Conservation (phyloP, 1,284 basidiomycete genomes). For the Ustilago nuda region DNA sequence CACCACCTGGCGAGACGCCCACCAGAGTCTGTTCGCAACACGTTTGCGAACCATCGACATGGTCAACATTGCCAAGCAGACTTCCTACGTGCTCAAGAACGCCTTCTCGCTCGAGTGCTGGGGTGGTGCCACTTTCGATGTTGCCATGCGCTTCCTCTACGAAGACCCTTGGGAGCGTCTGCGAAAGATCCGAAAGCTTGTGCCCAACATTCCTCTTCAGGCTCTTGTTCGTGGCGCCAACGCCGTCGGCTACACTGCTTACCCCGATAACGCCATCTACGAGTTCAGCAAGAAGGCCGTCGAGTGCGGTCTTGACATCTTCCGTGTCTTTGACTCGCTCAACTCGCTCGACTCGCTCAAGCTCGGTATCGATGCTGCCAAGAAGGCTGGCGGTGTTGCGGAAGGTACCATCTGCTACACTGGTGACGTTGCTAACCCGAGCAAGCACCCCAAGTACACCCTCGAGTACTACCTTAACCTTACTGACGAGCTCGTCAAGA, state of each 20-base stretch:
- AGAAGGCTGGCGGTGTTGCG: conserved; percentile 99
- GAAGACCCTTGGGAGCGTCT: conserved; percentile 99
- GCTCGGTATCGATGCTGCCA: conserved; percentile 89
- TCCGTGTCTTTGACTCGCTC: conserved; percentile 99
- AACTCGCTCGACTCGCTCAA: conserved; percentile 67
- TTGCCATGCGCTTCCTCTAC: conserved; percentile 99
- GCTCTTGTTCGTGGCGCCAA: conserved; percentile 98
- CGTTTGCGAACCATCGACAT: conserved; percentile 96
- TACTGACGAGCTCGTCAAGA: conserved; percentile 89
- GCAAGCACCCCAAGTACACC: conserved; percentile 93
- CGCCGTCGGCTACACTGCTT: conserved; percentile 98
- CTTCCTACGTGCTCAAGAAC: conserved; percentile 85
- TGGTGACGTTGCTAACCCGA: conserved; percentile 94
- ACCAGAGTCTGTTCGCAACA: conserved; percentile 96
- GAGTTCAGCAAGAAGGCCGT: conserved; percentile 84
- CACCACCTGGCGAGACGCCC: conserved; percentile 99
- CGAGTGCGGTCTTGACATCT: conserved; percentile 98
- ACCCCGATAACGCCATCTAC: conserved; percentile 99
- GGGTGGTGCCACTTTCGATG: conserved; percentile 99
- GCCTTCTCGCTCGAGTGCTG: conserved; percentile 98
- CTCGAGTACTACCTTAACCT: conserved; percentile 98
- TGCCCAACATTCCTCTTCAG: conserved; percentile 98
- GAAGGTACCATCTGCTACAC: conserved; percentile 92
- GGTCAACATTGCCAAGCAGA: conserved; percentile 98
- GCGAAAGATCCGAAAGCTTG: conserved; percentile 91